Base-by-base conservation (phyloP, 2,329 filamentous ascomycete genomes). In the Cercospora sp. region DNA sequence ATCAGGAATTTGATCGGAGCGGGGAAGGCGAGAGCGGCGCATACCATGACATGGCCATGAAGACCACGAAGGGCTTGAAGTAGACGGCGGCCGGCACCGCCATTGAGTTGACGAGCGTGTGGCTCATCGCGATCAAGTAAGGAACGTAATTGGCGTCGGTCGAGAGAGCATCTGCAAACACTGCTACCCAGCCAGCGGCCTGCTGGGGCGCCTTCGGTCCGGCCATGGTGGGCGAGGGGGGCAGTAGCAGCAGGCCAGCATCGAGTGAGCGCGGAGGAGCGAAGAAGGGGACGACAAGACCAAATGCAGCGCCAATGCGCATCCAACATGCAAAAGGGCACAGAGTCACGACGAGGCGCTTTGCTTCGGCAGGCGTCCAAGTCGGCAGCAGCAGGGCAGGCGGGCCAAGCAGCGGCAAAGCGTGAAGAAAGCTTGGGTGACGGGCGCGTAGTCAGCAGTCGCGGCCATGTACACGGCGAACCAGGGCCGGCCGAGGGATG, bases 11-110 rank as follows among this genome's bases (percentile, higher is more conserved):
- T 13, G 18, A 33, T 30, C 48, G 28, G 26, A 28, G 31, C 20
- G 20, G 18, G 9, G 36, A 13, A 23, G 36, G 18, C 45, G 28
- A 31, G 23, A 9, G n/a, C 12, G 18, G 36, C 69, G 51, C 62
- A 9, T 68, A 73, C 72, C 69, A 72, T 63, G 69, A 68, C 65
- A 73, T 62, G 23, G 71, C 71, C 33, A 71, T 58, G 23, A 73
- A 68, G 20, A 73, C 69, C 30, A 73, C 59, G 63, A 70, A 57
- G 7, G 71, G 69, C 68, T 71, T 73, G 68, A 71, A 73, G 60
- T 71, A 73, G 42, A 73, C 60, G 30, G 71, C 71, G 20, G 70
- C 63, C 13, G 71, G 71, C 9, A 70, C 30, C 13, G 66, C 66
- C 31, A 71, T 53, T 0, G 69, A 60, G 58, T 60, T 60, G 58